Evolutionary conservation across 768 basidiomycete species (phyloP).

Genomic region (Mycena haematopus): DNA sequence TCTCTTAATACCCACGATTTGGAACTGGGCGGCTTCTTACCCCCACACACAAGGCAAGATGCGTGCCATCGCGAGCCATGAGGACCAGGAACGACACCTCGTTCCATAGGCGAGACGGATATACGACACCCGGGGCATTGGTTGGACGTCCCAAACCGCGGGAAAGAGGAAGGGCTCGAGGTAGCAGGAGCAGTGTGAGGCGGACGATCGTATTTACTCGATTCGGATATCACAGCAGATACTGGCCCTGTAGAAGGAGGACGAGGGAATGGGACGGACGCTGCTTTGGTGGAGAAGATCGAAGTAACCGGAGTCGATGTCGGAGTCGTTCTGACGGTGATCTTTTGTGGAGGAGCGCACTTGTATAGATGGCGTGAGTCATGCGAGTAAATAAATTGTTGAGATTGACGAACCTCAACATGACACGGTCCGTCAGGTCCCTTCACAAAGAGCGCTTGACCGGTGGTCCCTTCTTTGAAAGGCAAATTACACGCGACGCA

Average conservation of each 20-base stretch:
- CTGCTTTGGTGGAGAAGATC: conserved; percentile 26
- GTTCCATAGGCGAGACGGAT: conserved; percentile 82
- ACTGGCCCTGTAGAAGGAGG: conserved; percentile 13
- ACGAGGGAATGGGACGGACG: conserved; percentile 4
- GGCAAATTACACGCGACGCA: conserved; percentile 68
- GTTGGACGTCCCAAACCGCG: conserved; percentile 66
- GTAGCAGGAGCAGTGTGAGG: conserved; percentile 45
- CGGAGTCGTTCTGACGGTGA: conserved; percentile 34
- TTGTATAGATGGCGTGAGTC: conserved; percentile 28
- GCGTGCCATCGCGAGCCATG: conserved; percentile 84
- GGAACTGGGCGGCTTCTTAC: conserved; percentile 56
- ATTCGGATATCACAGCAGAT: conserved; percentile 7
- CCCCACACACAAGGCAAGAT: conserved; percentile 81
- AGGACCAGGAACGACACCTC: conserved; percentile 85
- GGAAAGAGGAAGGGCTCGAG: conserved; percentile 42
- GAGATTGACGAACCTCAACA: conserved; percentile 50
- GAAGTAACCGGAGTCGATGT: conserved; percentile 15
- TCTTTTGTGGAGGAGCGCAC: conserved; percentile 54
- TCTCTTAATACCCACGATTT: conserved; percentile 45
- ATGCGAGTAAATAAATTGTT: not conserved
- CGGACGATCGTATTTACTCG: conserved; percentile 43
- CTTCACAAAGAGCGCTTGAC: conserved; percentile 75
- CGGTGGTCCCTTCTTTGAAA: conserved; percentile 66
- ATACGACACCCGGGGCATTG: conserved; percentile 78
- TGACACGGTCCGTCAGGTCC: conserved; percentile 73